These are phyloP conservation scores for Pseudocercospora cruenta DNA, from an alignment of 2,329 filamentous ascomycete species.

Conservation along the genomic window DNA sequence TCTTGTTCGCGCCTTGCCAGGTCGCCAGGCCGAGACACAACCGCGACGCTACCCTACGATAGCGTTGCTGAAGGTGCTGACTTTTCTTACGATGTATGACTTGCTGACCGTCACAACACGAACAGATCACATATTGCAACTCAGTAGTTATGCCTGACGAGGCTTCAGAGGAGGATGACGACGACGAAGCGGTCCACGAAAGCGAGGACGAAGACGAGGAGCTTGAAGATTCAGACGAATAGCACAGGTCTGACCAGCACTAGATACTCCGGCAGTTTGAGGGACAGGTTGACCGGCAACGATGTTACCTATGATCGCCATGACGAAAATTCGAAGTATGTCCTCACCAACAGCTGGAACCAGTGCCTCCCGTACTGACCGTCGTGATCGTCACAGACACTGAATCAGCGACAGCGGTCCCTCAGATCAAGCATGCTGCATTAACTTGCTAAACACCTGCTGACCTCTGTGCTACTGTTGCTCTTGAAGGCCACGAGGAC, in stretches of 20 bases:
- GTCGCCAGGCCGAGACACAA: neutral
- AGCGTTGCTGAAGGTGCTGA: neutral
- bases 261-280: neutral
- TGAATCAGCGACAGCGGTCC: neutral
- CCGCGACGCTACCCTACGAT: neutral
- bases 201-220: conserved; percentile 23
- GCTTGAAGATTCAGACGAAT: conserved; percentile 13
- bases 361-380: neutral
- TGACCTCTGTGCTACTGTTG: neutral
- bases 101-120: neutral
- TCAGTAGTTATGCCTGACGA: conserved; percentile 55
- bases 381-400: neutral
- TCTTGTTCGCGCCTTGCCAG: neutral
- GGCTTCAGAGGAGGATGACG: conserved; percentile 36
- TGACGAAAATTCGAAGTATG: neutral
- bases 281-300: neutral
- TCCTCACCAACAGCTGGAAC: neutral
- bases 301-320: neutral
- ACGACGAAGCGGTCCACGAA: conserved; percentile 32
- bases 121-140: conserved; percentile 55
- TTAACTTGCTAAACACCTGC: neutral
- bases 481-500: neutral
- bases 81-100: neutral
- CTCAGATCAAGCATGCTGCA: neutral
- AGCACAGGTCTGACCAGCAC: neutral